Evolutionary conservation across 2,329 filamentous ascomycete genomes (phyloP), one percentile per base, ranked within the genome.

Genomic region (Chrysoporthe cubensis): DNA sequence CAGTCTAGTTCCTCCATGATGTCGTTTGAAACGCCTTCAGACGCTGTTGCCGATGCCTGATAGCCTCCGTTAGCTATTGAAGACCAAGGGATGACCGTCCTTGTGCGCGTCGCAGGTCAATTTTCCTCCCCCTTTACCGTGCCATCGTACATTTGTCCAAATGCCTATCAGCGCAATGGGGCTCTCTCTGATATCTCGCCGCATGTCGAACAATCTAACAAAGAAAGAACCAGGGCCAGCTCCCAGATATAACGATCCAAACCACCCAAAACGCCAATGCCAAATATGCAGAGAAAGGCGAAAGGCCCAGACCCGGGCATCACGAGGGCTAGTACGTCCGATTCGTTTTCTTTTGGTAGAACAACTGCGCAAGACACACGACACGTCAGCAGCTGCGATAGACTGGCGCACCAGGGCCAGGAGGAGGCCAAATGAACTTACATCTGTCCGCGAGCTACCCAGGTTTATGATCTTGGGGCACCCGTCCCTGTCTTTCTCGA

Each of bases 381-480:
- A 42, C 3, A 40, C 9, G 65, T 69, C 46, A 69, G 65, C 54
- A 64, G 2, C 37, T 43, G 57, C 57, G 21, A 18, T 4, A 26
- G 26, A 26, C 26, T 26, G 26, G 26, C 26, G 26, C 9, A 0
- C 42, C 18, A 18, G 34, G 13, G 34, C 65, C 56, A 72, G 58
- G 89, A 73, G 90, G 88, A 59, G 58, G 18, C 46, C n/a, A 26
- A 18, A 18, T 57, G 44, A 66, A 70, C 85, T 74, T 81, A 98
- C 85, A 86, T 99, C 96, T 76, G 96, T 99, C 81, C 96, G 89
- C 68, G 91, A 96, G 84, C 92, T 97, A 54, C 96, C 96, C 77
- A 99, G 82, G 78, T 99, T 99, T 78, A 99, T 98, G 80, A 99
- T 99, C 88, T 99, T 99, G 65, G 96, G 96, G 80, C 96, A 99